Evolutionary conservation across 2,329 filamentous ascomycete genomes (phyloP), one percentile per base, ranked within the genome.

Genomic region (Penicillium sp.): DNA sequence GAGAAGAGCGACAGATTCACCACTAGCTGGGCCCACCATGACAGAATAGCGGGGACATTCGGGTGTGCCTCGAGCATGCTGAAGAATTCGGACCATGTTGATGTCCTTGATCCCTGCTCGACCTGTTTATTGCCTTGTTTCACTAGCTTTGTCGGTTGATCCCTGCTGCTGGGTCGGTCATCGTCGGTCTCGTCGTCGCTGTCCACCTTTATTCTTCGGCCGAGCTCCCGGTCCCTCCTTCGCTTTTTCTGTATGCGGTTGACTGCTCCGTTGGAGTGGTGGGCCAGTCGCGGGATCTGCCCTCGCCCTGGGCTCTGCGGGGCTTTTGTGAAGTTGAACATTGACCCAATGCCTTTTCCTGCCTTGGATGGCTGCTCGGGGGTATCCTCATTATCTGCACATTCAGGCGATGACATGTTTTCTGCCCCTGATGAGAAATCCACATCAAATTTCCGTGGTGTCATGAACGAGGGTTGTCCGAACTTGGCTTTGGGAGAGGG

Each of bases 51-150:
- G 0, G 87, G 87, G 8, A 88, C 79, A 54, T 84, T 81, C 0
- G 87, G 87, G 60, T 88, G 85, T 5, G 80, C 78, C 61, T 86
- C 84, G 50, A 89, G 77, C 70, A 85, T 84, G 16, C 80, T 78
- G 64, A 88, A 83, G 57, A 87, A 74, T 34, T 79, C 75, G 3
- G 76, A 76, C 50, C 81, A 74, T 24, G 70, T 71, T n/a, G 71
- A 69, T 31, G 63, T 61, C 8, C 57, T 63, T 10, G 63, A 81
- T 54, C 48, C 36, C 39, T 59, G 51, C 46, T 53, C 44, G 21
- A 51, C 48, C 29, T 46, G 50, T 18, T 46, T 51, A 40, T 60
- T 61, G n/a, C 53, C 59, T 67, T 55, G 56, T 27, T 57, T 59
- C 7, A 47, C 36, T 7, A 41, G 8, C 48, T 71, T 62, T 70